A percentile compares a stretch with the other conserved stretches of the same genome.
Evolutionary conservation across 1,284 basidiomycete genomes (phyloP).

Genomic region (Ustilago shanxiensis): DNA sequence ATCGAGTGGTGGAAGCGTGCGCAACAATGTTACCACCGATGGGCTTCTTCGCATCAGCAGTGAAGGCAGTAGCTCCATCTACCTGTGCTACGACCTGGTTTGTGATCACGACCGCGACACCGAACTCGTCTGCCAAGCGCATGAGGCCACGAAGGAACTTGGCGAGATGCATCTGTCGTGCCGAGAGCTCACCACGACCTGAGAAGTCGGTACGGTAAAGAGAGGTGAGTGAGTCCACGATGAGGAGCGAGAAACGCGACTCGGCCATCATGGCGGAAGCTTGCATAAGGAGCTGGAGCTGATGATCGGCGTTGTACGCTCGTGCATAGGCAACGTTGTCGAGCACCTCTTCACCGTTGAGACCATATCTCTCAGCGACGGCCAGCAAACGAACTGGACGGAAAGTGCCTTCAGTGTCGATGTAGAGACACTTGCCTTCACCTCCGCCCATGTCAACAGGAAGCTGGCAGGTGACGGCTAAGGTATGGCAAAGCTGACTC

Average conservation of each 20-base stretch:
- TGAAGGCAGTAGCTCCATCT: conserved; percentile 73
- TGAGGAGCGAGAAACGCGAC: conserved; percentile 89
- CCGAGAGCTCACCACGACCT: conserved; percentile 94
- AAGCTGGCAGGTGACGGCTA: conserved; percentile 96
- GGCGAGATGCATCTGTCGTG: conserved; percentile 95
- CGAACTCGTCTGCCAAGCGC: conserved; percentile 96
- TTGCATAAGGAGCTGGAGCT: conserved; percentile 87
- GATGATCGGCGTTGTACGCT: conserved; percentile 99
- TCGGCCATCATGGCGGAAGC: conserved; percentile 82
- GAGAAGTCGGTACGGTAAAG: conserved; percentile 96
- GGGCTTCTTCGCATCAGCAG: conserved; percentile 87
- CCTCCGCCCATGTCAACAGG: conserved; percentile 98
- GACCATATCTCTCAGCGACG: conserved; percentile 92
- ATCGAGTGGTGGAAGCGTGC: conserved; percentile 70
- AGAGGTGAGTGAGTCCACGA: conserved; percentile 96
- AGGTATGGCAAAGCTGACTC: conserved; percentile 96
- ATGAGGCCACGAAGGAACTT: conserved; percentile 94
- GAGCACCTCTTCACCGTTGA: conserved; percentile 96
- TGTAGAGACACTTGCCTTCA: conserved; percentile 98
- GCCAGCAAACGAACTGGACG: conserved; percentile 93
- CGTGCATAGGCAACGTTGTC: conserved; percentile 99
- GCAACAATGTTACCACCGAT: conserved; percentile 74
- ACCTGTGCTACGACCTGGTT: conserved; percentile 99
- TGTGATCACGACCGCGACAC: conserved; percentile 95
- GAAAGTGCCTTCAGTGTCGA: conserved; percentile 99